Base-by-base conservation (phyloP, 495 filamentous ascomycete genomes). In the Penicillium crystallinum region DNA sequence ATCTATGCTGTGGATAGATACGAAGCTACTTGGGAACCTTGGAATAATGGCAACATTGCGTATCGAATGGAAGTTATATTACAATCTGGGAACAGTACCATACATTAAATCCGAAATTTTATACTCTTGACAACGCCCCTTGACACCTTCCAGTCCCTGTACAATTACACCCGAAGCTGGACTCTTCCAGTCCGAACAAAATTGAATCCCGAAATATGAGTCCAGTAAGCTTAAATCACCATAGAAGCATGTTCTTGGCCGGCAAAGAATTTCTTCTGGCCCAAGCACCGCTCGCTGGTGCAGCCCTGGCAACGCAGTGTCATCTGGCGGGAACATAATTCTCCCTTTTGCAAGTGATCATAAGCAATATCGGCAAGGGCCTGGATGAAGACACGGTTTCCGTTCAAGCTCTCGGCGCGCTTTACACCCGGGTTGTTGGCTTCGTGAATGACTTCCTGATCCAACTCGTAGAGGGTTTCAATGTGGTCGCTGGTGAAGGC, bases 401-500 rank as follows among this genome's bases (percentile, higher is more conserved):
- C 95, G 66, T 99, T 99, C 63, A 99, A 68, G 63, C 89, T 95
- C 73, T 97, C 95, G 10, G 86, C 87, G 7, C 95, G 81, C 75
- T 96, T 97, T 38, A 97, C 86, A 3, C 77, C 78, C 0, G 79
- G 71, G 55, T 89, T 82, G 22, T 89, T 88, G 4, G 87, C 87
- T 60, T 95, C 91, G 29, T 90, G 85, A 62, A 97, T 97, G 31
- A 99, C 88, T 67, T 99, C 95, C 53, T 91, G 78, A 63, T 99
- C 95, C 41, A 99, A 76, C 73, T 99, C 95, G 65, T 86, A 96
- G 2, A 99, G 77, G 2, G 95, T 99, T 70, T 99, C 95, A 58
- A 99, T 99, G 62, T 99, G 95, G 60, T 99, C 95, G 44, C 88
- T 93, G 1, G 95, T 99, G 63, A 99, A 99, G 9, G 95, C 95